Percentiles rank a stretch among this genome's conserved stretches.
phyloP scores from a whole-genome alignment of 305 asterid genomes.

The Solanum chacoense region DNA sequence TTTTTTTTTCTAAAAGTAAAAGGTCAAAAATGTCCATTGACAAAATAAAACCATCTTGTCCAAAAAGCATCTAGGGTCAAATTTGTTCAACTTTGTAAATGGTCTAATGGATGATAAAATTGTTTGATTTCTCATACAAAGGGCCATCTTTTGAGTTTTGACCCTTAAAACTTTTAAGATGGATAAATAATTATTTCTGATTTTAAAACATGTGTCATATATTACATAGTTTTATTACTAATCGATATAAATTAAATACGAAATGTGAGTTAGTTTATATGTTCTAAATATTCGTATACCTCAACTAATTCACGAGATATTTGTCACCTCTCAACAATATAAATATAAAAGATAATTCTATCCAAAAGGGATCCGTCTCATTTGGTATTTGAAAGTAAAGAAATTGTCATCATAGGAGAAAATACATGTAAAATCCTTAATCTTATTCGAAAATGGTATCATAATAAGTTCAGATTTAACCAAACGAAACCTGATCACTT shows the following conservation, averaged over 20 bases:
- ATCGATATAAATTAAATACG: background rate
- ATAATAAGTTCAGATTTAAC: background rate
- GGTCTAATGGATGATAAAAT: background rate
- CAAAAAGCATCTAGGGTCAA: background rate
- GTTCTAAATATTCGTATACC: background rate
- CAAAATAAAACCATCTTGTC: background rate
- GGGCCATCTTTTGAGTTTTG: background rate
- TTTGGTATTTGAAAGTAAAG: background rate
- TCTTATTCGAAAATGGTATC: background rate
- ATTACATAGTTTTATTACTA: too few relatives aligned
- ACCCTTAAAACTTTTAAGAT: background rate
- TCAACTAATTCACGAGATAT: background rate
- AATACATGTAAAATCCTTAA: background rate
- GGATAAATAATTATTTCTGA: background rate
- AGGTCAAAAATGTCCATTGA: too few relatives aligned
- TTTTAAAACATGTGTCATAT: background rate
- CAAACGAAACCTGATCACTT: slow-evolving; percentile 15
- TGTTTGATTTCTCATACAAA: background rate
- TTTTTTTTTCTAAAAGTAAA: background rate
- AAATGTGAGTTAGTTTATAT: background rate
- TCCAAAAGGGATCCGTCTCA: background rate
- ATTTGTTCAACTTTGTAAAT: too few relatives aligned
- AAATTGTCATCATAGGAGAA: background rate
- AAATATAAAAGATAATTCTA: background rate
- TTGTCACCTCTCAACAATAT: fast-evolving